Base-by-base conservation (phyloP, 805 yeast genomes). In the Lachancea meyersii region DNA sequence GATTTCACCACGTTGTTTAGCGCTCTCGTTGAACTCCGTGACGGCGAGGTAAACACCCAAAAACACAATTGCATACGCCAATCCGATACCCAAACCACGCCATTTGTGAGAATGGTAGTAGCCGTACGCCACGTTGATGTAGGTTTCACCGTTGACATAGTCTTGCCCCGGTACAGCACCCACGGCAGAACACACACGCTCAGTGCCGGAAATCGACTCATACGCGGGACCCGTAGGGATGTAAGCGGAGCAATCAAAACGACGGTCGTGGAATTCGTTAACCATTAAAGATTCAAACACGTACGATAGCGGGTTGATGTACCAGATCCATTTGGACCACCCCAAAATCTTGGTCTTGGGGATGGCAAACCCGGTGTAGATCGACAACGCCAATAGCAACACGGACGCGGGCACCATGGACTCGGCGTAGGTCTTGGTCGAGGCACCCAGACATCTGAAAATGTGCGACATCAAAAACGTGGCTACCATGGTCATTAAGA, bases 1-100 rank as follows among this genome's bases (percentile, higher is more conserved):
- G 24, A 82, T 70, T 61, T 82, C 89, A 69, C 89, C 89, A 63
- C 77, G 77, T 60, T 78, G 84, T 68, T 72, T 70, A 2, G 84
- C 77, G 57, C 81, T 78, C 55, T 72, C 73, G 52, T 77, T 76
- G 48, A 54, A 64, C 57, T 83, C 89, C 41, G 77, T 71, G 45
- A 77, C 65, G 2, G 65, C 27, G 46, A 83, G 58, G 58, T 82
- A 81, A 9, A 75, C 66, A 40, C 49, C 54, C 41, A 80, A 68
- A 62, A 82, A 79, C 60, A 77, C 70, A 34, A 80, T 44, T 19
- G 64, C 61, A 55, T 72, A 84, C 1, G 71, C 86, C 46, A 79
- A 38, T 31, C 70, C 60, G 49, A 85, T 80, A 58, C 89, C 86
- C 47, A 67, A 70, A 51, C 79, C 74, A 64, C 85, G 71, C 86